A percentile compares a stretch with the other conserved stretches of the same genome.
phyloP scores from a whole-genome alignment of 139 green algal species.

The Chara braunii region DNA sequence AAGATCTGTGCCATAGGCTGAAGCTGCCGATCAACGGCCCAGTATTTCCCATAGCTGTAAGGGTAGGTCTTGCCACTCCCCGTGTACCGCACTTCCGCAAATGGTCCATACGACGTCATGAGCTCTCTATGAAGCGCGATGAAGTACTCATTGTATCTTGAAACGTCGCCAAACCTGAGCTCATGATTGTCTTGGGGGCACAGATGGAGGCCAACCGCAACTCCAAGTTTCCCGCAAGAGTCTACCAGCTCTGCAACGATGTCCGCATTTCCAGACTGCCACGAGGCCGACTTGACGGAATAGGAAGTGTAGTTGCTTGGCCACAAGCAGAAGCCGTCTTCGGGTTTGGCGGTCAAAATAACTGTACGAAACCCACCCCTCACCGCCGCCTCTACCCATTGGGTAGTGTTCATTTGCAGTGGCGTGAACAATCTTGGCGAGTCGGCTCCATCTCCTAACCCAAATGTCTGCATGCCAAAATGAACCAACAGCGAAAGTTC shows the following conservation, averaged over 20 bases:
- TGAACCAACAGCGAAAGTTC: conserved; percentile 14
- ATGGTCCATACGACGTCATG: conserved; percentile 9
- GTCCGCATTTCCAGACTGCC: not conserved
- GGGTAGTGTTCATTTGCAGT: not conserved
- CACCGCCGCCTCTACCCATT: conserved; percentile 8
- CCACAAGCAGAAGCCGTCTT: conserved; percentile 20
- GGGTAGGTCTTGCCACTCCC: not conserved
- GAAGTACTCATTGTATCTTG: conserved; percentile 9
- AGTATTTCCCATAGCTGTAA: conserved; percentile 4
- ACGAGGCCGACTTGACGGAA: not conserved
- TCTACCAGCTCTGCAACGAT: conserved; percentile 1
- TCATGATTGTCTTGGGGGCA: conserved; percentile 13
- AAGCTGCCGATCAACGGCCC: conserved; percentile 5
- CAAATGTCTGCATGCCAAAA: conserved; percentile 16
- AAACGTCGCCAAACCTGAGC: not conserved
- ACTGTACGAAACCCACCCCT: conserved; percentile 2
- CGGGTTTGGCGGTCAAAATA: conserved; percentile 9
- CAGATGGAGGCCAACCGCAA: conserved; percentile 5
- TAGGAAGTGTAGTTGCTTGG: conserved; percentile 1
- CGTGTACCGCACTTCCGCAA: not conserved
- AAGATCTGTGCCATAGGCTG: conserved; percentile 5
- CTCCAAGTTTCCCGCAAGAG: not conserved
- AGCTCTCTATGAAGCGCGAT: conserved; percentile 8
- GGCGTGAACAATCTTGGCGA: not conserved
- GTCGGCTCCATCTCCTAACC: not conserved